These are phyloP conservation scores for Podospora australis DNA, from an alignment of 495 filamentous ascomycete genomes.

Conservation along the genomic window DNA sequence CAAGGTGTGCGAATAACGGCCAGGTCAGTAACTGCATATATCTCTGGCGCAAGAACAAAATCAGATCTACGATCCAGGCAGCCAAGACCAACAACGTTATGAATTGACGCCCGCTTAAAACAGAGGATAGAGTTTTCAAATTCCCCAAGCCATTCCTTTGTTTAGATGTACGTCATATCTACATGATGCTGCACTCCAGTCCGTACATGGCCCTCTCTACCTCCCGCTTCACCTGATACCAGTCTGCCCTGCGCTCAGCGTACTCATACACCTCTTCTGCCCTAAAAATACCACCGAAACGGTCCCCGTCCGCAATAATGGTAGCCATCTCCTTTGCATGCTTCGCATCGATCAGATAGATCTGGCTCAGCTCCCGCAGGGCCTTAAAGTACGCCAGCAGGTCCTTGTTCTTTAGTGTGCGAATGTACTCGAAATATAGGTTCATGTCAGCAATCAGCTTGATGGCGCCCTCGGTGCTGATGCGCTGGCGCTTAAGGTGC, in stretches of 20 bases:
- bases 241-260: slow-evolving; percentile 88
- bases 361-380: slow-evolving; percentile 85
- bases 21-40: no score
- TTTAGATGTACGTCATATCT: slow-evolving; percentile 8
- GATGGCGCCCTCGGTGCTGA: slow-evolving; percentile 83
- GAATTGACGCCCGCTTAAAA: no score
- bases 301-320: slow-evolving; percentile 84
- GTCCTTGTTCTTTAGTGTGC: slow-evolving; percentile 71
- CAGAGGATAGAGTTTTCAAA: no score
- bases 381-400: slow-evolving; percentile 86
- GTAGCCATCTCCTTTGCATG: slow-evolving; percentile 93
- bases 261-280: slow-evolving; percentile 98
- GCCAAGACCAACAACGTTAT: no score
- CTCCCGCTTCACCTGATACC: slow-evolving; percentile 77
- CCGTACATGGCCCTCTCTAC: slow-evolving; percentile 99
- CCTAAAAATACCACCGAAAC: slow-evolving; percentile 86
- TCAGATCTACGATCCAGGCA: no score
- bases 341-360: slow-evolving; percentile 81
- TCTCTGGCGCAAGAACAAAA: no score
- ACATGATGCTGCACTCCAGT: slow-evolving; percentile 84
- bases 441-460: slow-evolving; percentile 96
- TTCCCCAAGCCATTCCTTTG: no score
- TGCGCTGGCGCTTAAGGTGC: slow-evolving; percentile 90
- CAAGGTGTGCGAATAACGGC: no score
- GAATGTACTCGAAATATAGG: slow-evolving; percentile 79